A percentile compares a stretch with the other conserved stretches of the same genome.
Conservation (phyloP, 108 stramenopile genomes). For the Pinguiococcus pyrenoidosus region DNA sequence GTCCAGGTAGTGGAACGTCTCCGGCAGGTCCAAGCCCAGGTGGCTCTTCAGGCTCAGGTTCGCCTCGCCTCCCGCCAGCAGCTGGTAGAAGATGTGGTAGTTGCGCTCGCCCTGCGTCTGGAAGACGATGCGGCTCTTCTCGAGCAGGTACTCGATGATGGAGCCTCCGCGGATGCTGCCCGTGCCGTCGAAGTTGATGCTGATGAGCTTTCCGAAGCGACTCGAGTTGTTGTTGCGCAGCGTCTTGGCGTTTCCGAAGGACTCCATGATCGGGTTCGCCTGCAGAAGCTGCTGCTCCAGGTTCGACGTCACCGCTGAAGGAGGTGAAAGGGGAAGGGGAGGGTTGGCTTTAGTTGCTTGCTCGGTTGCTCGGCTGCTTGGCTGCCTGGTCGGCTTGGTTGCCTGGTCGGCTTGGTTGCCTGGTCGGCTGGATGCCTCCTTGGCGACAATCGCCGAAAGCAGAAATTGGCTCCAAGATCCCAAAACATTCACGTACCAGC, state of each 20-base stretch:
- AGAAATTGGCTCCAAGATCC: too few species aligned
- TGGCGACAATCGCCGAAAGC: too few species aligned
- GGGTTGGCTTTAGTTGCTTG: not conserved
- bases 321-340: not conserved
- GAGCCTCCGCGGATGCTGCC: slow-evolving; percentile 34
- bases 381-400: not conserved
- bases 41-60: slow-evolving; percentile 19
- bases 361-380: too few species aligned
- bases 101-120: slow-evolving; percentile 89
- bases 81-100: slow-evolving; percentile 97
- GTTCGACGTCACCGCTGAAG: slow-evolving; percentile 1
- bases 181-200: slow-evolving; percentile 34
- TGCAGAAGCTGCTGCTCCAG: slow-evolving; percentile 87
- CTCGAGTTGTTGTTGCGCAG: slow-evolving; percentile 98
- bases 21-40: slow-evolving; percentile 27
- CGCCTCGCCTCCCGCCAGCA: slow-evolving; percentile 57
- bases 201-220: slow-evolving; percentile 97
- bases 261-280: slow-evolving; percentile 94
- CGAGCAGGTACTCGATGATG: slow-evolving; percentile 76
- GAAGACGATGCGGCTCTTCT: slow-evolving; percentile 81
- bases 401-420: not conserved
- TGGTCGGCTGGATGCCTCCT: not conserved
- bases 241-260: slow-evolving; percentile 99
- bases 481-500: too few species aligned
- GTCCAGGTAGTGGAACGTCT: slow-evolving; percentile 36